A percentile compares a stretch with the other conserved stretches of the same genome.
Conservation (phyloP, 768 basidiomycete genomes). For the Pleurotus giganteus region DNA sequence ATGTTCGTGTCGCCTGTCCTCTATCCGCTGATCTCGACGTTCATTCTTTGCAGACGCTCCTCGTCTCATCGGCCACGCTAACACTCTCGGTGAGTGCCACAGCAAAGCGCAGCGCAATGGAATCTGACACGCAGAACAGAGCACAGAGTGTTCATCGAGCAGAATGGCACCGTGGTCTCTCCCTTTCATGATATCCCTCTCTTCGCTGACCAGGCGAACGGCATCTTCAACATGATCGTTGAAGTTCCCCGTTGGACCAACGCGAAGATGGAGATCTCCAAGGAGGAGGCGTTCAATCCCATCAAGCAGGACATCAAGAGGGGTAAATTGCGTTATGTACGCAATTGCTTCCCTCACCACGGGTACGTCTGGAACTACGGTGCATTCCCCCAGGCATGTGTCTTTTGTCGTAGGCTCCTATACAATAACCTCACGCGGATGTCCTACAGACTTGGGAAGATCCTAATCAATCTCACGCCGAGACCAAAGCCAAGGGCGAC, state of each 20-base stretch:
- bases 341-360: constrained; percentile 99
- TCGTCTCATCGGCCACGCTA: constrained; percentile 82
- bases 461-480: constrained; percentile 78
- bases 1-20: constrained; percentile 38
- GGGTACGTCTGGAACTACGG: constrained; percentile 99
- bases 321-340: constrained; percentile 92
- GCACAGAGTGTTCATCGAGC: constrained; percentile 93
- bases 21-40: constrained; percentile 16
- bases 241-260: constrained; percentile 99
- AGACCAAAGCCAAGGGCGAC: constrained; percentile 99
- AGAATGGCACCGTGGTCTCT: constrained; percentile 79
- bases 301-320: constrained; percentile 99
- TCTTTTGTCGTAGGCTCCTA: constrained; percentile 3
- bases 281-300: constrained; percentile 98
- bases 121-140: constrained; percentile 49
- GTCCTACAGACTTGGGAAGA: constrained; percentile 92
- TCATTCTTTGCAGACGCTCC: constrained; percentile 49
- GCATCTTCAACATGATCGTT: constrained; percentile 98
- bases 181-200: constrained; percentile 97
- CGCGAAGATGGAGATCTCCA: constrained; percentile 99
- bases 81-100: constrained; percentile 79
- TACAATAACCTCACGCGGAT: constrained; percentile 8
- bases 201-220: constrained; percentile 92
- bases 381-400: constrained; percentile 90
- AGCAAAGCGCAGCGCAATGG: constrained; percentile 15